Base-by-base conservation (phyloP, 176 grass and related monocot genomes). In the Paspalum notatum region DNA sequence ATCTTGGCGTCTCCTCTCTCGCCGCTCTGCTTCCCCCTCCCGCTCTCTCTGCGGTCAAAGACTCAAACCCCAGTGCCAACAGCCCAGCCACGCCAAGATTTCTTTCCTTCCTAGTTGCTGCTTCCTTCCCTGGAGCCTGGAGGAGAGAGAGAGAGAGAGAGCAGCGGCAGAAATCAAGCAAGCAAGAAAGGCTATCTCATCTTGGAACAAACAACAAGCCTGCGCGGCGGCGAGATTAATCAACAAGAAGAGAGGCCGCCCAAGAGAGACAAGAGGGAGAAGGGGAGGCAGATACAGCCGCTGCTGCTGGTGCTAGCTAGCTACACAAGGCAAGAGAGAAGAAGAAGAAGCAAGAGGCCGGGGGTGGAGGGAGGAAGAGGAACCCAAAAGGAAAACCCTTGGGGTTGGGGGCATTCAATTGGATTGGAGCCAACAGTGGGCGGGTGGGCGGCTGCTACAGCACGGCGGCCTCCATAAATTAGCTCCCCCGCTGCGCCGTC, bases 401-500 rank as follows among this genome's bases (percentile, higher is more conserved):
- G 4, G 5, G 25, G 22, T 22, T 50, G 47, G 47, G 61, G 32
- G 10, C 42, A 58, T 60, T 82, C 44, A 70, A 87, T 82, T 55
- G 24, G 50, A 3, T 2, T 2, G 32, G 1, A 41, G 60, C 12
- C 58, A 27, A 40, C 39, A 52, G 27, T 54, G 48, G 8, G 16
- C 16, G 39, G 61, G 47, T 14, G 22, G 47, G 71, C 22, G 62
- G 62, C 62, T 18, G 73, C 74, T 56, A 56, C 62, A 50, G 72
- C 73, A 53, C 42, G 53, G 37, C 83, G 44, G 67, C 67, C 22
- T 20, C 84, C 48, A 82, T 82, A 53, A 62, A 82, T 57, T 75
- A 42, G 16, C 44, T 48, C 57, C 24, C 24, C 3, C 32, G 2
- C 32, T 32, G 32, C 32, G 32, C 32, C 32, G 32, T 32, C n/a